Evolutionary conservation across 2,329 filamentous ascomycete species (phyloP), one percentile per base, ranked within the genome.

Genomic region (Gyromitra esculenta): DNA sequence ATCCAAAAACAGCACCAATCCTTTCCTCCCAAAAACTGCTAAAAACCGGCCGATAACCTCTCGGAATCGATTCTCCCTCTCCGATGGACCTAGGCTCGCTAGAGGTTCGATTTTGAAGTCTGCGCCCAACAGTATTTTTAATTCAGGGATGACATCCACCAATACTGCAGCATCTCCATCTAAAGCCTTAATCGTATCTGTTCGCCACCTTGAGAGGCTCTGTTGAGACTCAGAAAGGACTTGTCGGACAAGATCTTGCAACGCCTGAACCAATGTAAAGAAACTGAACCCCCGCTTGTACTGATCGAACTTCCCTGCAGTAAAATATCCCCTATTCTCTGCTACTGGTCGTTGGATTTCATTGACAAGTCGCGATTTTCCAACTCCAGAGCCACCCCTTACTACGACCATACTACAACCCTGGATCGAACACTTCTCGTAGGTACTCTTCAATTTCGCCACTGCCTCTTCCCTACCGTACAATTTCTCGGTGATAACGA

Each of bases 291-390:
- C 79, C 15, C 79, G 74, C 60, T 81, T 81, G 65, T 81, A 80
- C 56, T 81, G 80, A 52, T 81, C 80, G 59, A 81, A 81, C 37
- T 81, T 81, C 11, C 79, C 79, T 4, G 79, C 77, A 3, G 80
- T 81, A 64, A 81, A 81, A 60, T 80, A 81, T 31, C 80, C 80
- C 52, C 79, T 81, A 52, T 81, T 81, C 43, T 81, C 80, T 7
- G 80, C 74, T 6, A 79, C 80, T 41, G 79, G 69, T 21, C 80
- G 80, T 54, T 81, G 80, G 25, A 81, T 79, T 54, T 81, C 80
- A 35, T 81, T 81, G 18, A 81, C 80, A 13, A 81, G 66, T 54
- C 80, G 77, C 65, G 79, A 80, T 70, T 81, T 81, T 25, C 80
- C 80, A 65, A 80, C 79, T 1, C 80, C 80, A 18, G 79, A 79